Evolutionary conservation across 192 early-diverging fungal genomes (phyloP).

Genomic region (Tieghemiomyces parasiticus): DNA sequence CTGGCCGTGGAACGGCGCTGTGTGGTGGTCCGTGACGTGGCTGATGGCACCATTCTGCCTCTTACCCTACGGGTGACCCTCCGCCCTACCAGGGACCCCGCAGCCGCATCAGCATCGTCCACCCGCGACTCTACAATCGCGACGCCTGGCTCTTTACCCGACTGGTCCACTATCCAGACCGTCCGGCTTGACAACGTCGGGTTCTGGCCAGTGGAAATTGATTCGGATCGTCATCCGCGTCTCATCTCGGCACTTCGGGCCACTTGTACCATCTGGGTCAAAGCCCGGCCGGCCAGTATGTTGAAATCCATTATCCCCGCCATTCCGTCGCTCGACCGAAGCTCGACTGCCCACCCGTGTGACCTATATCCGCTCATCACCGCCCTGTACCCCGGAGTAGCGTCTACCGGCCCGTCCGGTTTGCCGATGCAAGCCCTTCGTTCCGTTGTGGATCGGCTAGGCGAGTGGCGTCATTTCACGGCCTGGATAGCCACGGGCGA

Average conservation of each 20-base stretch:
- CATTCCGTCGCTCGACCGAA: constrained; percentile 37
- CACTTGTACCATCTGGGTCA: constrained; percentile 40
- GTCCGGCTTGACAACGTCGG: not conserved
- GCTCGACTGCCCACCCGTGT: constrained; percentile 5
- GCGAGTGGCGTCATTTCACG: not conserved
- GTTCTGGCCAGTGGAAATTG: constrained; percentile 4
- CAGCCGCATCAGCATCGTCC: constrained; percentile 1
- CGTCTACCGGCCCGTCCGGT: no score
- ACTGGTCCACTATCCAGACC: not conserved
- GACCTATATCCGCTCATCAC: not conserved
- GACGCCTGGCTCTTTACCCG: not conserved
- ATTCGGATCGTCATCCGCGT: not conserved
- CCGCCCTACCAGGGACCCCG: constrained; percentile 14
- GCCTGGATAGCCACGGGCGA: no score
- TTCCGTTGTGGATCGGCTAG: not conserved
- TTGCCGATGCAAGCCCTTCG: no score
- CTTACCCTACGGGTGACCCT: constrained; percentile 37
- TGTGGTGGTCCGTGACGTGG: constrained; percentile 50
- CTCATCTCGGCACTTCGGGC: constrained; percentile 29
- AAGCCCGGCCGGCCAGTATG: no score
- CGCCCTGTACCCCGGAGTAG: not conserved
- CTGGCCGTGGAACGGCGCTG: constrained; percentile 53
- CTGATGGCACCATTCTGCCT: constrained; percentile 29
- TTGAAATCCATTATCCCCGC: constrained; percentile 35
- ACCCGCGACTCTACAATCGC: constrained; percentile 10